phyloP scores from a whole-genome alignment of 306 rosid species.

The Malus sylvestris region DNA sequence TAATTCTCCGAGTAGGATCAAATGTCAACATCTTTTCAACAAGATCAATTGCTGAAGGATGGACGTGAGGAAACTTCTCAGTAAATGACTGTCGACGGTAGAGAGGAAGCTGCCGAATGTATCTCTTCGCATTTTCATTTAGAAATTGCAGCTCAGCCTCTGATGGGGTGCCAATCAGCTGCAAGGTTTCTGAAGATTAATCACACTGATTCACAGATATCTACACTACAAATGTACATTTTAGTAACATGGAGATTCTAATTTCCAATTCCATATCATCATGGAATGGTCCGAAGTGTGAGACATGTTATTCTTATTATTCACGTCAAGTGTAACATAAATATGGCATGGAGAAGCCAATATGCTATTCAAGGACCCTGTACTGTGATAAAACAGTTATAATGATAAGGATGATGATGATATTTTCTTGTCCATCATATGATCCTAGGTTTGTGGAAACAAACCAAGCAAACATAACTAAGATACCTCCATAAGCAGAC shows the following conservation, averaged over 20 bases:
- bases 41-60: slow-evolving; percentile 91
- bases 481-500: slow-evolving; percentile 91
- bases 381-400: neutral
- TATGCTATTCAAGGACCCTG: neutral
- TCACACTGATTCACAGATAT: neutral
- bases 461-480: neutral
- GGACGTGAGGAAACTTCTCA: slow-evolving; percentile 89
- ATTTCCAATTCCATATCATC: neutral
- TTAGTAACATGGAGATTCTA: neutral
- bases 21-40: slow-evolving; percentile 96
- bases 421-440: neutral
- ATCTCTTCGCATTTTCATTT: slow-evolving; percentile 96
- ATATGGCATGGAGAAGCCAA: neutral
- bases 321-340: neutral
- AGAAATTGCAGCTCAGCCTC: slow-evolving; percentile 83
- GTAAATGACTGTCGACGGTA: slow-evolving; percentile 79
- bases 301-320: neutral
- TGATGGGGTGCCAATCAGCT: slow-evolving; percentile 98
- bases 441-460: neutral
- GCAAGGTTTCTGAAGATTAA: slow-evolving; percentile 28
- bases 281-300: neutral
- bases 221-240: neutral
- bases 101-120: slow-evolving; percentile 69
- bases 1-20: slow-evolving; percentile 80
- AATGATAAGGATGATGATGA: neutral